These are phyloP conservation scores for Colletotrichum sp. DNA, from an alignment of 2,329 filamentous ascomycete species.

Conservation along the genomic window DNA sequence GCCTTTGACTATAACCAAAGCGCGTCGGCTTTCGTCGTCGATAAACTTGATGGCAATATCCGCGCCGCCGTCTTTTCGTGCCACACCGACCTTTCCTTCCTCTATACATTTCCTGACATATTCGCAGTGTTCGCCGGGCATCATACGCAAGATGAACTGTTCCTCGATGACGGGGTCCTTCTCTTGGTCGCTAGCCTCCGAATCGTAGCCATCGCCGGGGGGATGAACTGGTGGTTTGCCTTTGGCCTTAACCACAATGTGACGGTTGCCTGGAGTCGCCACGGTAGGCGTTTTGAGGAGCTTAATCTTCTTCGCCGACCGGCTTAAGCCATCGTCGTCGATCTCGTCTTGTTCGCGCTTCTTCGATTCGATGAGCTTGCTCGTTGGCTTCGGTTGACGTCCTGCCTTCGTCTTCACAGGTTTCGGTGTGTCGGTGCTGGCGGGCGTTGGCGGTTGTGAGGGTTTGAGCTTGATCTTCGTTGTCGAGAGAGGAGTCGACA, in stretches of 20 bases:
- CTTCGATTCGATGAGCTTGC: slow-evolving; percentile 62
- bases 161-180: slow-evolving; percentile 87
- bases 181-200: slow-evolving; percentile 91
- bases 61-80: slow-evolving; percentile 68
- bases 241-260: slow-evolving; percentile 63
- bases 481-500: slow-evolving; percentile 21
- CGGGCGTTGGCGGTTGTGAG: slow-evolving; percentile 43
- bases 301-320: slow-evolving; percentile 60
- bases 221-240: slow-evolving; percentile 73
- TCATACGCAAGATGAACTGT: slow-evolving; percentile 88
- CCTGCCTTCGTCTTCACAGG: slow-evolving; percentile 63
- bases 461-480: slow-evolving; percentile 45
- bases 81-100: slow-evolving; percentile 76
- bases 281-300: slow-evolving; percentile 42
- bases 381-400: slow-evolving; percentile 62
- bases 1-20: slow-evolving; percentile 72
- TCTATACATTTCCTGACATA: slow-evolving; percentile 79
- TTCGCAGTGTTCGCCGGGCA: slow-evolving; percentile 84
- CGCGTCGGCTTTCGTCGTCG: slow-evolving; percentile 74
- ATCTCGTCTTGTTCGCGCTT: slow-evolving; percentile 64
- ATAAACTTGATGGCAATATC: slow-evolving; percentile 85
- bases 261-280: slow-evolving; percentile 30
- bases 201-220: slow-evolving; percentile 92
- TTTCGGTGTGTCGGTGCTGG: slow-evolving; percentile 27
- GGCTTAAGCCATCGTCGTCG: slow-evolving; percentile 49